Conservation (phyloP, 1,284 basidiomycete species). For the Agaricales sp. region DNA sequence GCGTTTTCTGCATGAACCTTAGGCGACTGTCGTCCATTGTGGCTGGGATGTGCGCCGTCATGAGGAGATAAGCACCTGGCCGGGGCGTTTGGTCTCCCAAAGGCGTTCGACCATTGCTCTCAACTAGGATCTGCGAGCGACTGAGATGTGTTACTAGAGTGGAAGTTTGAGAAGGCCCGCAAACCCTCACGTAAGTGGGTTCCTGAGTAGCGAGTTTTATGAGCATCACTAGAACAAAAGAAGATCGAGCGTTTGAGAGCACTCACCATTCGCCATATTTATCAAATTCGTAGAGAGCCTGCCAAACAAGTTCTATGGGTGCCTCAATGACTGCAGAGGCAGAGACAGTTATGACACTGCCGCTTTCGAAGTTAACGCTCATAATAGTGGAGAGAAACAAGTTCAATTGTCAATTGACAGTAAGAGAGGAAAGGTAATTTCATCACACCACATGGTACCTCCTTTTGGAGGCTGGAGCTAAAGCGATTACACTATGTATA, state of each 20-base stretch:
- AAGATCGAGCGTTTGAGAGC: background rate
- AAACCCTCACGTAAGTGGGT: background rate
- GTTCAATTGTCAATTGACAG: too few relatives aligned
- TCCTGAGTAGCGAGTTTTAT: too few relatives aligned
- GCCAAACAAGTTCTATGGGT: slow-evolving; percentile 22
- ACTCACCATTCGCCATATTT: slow-evolving; percentile 22
- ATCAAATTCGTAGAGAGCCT: slow-evolving; percentile 22
- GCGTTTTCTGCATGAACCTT: background rate
- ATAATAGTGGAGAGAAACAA: too few relatives aligned
- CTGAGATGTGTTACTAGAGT: slow-evolving; percentile 2
- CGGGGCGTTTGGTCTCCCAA: slow-evolving; percentile 4
- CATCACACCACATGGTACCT: too few relatives aligned
- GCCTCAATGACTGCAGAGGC: slow-evolving; percentile 22
- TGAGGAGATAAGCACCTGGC: slow-evolving; percentile 4
- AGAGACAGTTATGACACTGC: slow-evolving; percentile 17
- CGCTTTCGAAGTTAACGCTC: background rate
- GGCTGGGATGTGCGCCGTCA: slow-evolving; percentile 8
- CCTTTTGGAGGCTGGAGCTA: too few relatives aligned
- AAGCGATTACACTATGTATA: too few relatives aligned
- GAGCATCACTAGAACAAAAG: too few relatives aligned
- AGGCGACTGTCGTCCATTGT: slow-evolving; percentile 10
- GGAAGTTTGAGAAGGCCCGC: background rate
- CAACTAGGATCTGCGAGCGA: slow-evolving; percentile 6
- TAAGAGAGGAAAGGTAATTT: too few relatives aligned
- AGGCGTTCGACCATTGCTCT: slow-evolving; percentile 2